phyloP scores from a whole-genome alignment of 1,139 yeast species.

The Blastobotrys ciferrii region DNA sequence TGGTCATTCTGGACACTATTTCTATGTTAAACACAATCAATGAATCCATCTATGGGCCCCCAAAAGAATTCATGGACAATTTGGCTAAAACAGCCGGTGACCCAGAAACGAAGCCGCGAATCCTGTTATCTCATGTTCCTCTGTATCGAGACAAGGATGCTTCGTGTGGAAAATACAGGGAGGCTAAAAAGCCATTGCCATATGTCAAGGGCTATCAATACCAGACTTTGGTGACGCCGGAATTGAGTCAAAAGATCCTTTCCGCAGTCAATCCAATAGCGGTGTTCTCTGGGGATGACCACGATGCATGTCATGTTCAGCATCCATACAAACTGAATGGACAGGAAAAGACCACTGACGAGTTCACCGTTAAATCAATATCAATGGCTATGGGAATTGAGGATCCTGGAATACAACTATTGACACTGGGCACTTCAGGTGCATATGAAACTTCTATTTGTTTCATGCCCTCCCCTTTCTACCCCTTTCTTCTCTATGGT shows the following conservation, averaged over 20 bases:
- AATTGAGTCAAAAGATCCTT: constrained; percentile 57
- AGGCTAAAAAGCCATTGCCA: constrained; percentile 54
- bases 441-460: constrained; percentile 57
- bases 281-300: constrained; percentile 92
- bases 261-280: constrained; percentile 58
- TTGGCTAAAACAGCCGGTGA: constrained; percentile 30
- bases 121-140: constrained; percentile 80
- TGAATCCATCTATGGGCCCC: constrained; percentile 43
- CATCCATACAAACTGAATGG: constrained; percentile 49
- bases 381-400: constrained; percentile 91
- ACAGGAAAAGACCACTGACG: constrained; percentile 49
- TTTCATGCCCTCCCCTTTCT: constrained; percentile 67
- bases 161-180: constrained; percentile 69
- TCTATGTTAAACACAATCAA: constrained; percentile 59
- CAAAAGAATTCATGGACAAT: constrained; percentile 42
- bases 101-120: constrained; percentile 53
- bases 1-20: constrained; percentile 77
- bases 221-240: constrained; percentile 67
- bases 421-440: constrained; percentile 49
- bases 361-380: constrained; percentile 81
- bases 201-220: constrained; percentile 71
- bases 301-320: constrained; percentile 81
- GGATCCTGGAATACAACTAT: constrained; percentile 79
- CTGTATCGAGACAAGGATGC: constrained; percentile 56
- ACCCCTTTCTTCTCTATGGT: constrained; percentile 40